Evolutionary conservation across 225 moss, liverwort and hornwort species (phyloP).

Genomic region (Rhytidiadelphus loreus): DNA sequence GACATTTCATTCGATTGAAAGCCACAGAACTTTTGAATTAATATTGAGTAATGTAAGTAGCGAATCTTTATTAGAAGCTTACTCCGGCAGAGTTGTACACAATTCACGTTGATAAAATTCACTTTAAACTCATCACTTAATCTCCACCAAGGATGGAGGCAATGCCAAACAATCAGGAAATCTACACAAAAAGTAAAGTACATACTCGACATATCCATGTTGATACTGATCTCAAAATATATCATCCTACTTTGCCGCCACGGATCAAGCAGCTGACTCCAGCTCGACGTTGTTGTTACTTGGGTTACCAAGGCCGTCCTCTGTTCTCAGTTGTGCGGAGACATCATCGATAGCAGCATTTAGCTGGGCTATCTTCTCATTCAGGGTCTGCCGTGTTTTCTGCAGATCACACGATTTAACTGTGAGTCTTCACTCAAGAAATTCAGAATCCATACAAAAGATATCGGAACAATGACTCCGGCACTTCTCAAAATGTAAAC

Average conservation of each 20-base stretch:
- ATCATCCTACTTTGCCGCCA: not conserved
- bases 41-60: not conserved
- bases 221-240: not conserved
- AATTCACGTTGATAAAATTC: not conserved
- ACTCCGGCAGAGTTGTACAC: not conserved
- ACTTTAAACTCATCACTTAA: not conserved
- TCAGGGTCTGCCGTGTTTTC: conserved; percentile 86
- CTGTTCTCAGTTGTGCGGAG: conserved; percentile 84
- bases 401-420: conserved; percentile 13
- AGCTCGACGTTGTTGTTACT: conserved; percentile 47
- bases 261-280: conserved; percentile 29
- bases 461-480: not conserved
- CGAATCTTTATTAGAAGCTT: not conserved
- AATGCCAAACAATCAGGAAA: not conserved
- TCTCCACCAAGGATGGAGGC: not conserved
- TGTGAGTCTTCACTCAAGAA: not conserved
- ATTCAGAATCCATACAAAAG: not conserved
- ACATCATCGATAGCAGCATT: conserved; percentile 96
- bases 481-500: not conserved
- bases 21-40: not conserved
- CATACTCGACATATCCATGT: not conserved
- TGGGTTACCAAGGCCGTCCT: conserved; percentile 52
- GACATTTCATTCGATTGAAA: not conserved
- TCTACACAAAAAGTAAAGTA: not conserved
- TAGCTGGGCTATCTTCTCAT: conserved; percentile 95